phyloP scores from a whole-genome alignment of 2,329 filamentous ascomycete genomes.

The Cladosporium velox region DNA sequence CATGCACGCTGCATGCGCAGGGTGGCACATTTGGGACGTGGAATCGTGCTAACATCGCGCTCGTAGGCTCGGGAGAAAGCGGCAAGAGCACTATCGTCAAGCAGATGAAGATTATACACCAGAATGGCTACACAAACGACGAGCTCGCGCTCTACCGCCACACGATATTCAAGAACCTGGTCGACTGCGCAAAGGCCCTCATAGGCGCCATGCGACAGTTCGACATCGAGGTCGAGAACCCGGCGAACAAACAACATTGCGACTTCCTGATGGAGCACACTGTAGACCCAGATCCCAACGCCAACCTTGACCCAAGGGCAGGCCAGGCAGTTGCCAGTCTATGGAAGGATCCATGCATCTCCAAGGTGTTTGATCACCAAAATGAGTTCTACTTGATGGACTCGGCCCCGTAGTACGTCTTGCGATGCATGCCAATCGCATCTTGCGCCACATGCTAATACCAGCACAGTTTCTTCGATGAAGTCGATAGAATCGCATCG shows the following conservation, averaged over 20 bases:
- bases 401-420: constrained; percentile 88
- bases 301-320: constrained; percentile 76
- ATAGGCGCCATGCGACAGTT: constrained; percentile 92
- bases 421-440: constrained; percentile 16
- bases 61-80: constrained; percentile 88
- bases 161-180: constrained; percentile 96
- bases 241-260: constrained; percentile 71
- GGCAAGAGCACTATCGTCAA: constrained; percentile 99
- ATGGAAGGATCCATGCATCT: constrained; percentile 86
- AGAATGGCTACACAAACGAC: constrained; percentile 94
- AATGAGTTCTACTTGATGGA: constrained; percentile 99
- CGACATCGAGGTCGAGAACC: constrained; percentile 73
- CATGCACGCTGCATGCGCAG: neutral
- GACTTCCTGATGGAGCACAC: constrained; percentile 84
- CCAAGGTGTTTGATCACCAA: constrained; percentile 84
- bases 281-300: constrained; percentile 86
- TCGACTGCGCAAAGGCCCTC: constrained; percentile 94
- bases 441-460: constrained; percentile 22
- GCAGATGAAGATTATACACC: constrained; percentile 99
- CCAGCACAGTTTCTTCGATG: constrained; percentile 81
- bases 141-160: constrained; percentile 92
- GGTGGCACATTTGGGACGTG: neutral
- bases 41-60: constrained; percentile 25
- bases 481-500: constrained; percentile 80
- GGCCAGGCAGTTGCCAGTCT: constrained; percentile 80